These are phyloP conservation scores for Kewa caespitosa DNA, from an alignment of 179 eudicot genomes.

Conservation along the genomic window DNA sequence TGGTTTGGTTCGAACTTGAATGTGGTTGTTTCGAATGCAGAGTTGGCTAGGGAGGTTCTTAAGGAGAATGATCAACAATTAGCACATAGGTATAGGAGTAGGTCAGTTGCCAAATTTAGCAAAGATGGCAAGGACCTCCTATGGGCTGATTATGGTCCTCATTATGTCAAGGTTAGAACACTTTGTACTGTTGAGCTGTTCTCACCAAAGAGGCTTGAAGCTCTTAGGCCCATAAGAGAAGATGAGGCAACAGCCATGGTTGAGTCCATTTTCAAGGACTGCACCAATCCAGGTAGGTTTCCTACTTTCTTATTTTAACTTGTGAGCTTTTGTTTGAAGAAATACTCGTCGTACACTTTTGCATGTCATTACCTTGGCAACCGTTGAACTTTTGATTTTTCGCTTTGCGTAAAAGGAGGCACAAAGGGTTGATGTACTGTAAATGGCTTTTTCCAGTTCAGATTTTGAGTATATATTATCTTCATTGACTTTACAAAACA, in stretches of 20 bases:
- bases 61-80: conserved; percentile 43
- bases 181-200: conserved; percentile 49
- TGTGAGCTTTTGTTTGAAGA: not conserved
- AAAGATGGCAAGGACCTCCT: conserved; percentile 31
- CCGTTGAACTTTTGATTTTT: too few species aligned
- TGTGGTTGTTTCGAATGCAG: conserved; percentile 31
- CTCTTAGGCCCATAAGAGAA: conserved; percentile 64
- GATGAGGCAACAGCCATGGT: conserved; percentile 69
- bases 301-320: not conserved
- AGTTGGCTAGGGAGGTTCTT: conserved; percentile 39
- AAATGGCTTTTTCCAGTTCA: too few species aligned
- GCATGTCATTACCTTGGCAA: too few species aligned
- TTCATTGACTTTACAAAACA: too few species aligned
- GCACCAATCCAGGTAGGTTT: conserved; percentile 43
- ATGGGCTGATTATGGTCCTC: conserved; percentile 49
- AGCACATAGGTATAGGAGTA: conserved; percentile 35
- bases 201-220: conserved; percentile 59
- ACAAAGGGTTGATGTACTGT: too few species aligned
- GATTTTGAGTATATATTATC: too few species aligned
- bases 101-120: conserved; percentile 13
- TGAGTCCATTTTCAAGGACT: conserved; percentile 47
- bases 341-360: too few species aligned
- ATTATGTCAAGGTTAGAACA: conserved; percentile 39
- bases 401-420: too few species aligned
- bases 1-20: conserved; percentile 36